These are phyloP conservation scores for Mycena sp. DNA, from an alignment of 1,284 basidiomycete species.

Conservation along the genomic window DNA sequence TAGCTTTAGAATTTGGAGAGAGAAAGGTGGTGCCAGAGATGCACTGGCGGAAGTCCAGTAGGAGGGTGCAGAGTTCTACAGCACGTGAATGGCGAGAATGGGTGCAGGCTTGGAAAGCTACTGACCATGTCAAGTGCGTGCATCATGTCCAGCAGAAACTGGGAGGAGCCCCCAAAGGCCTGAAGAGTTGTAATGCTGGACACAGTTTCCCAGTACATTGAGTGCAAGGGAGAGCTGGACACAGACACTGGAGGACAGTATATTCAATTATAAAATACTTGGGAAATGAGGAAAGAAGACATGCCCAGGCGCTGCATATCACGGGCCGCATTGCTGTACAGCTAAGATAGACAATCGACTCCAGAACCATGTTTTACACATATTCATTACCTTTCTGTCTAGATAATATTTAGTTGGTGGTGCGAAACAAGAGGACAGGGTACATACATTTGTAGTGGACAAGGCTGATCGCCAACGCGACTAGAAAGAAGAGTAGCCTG, in stretches of 20 bases:
- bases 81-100: neutral
- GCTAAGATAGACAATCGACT: conserved; percentile 44
- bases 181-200: conserved; percentile 88
- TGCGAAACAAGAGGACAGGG: neutral
- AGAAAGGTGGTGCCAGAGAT: neutral
- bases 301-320: conserved; percentile 87
- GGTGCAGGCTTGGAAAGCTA: neutral
- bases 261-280: too few relatives aligned
- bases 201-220: conserved; percentile 91
- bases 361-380: conserved; percentile 2
- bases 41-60: conserved; percentile 66
- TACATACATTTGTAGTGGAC: conserved; percentile 75
- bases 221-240: conserved; percentile 90
- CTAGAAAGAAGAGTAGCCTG: conserved; percentile 76
- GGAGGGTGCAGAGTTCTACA: conserved; percentile 71
- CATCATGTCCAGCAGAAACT: conserved; percentile 88
- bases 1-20: too few relatives aligned
- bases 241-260: neutral
- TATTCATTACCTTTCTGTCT: too few relatives aligned
- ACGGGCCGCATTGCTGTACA: conserved; percentile 87
- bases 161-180: conserved; percentile 89
- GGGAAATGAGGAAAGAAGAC: too few relatives aligned
- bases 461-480: conserved; percentile 62
- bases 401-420: too few relatives aligned
- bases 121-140: conserved; percentile 74